Evolutionary conservation across 1,284 basidiomycete genomes (phyloP).

Genomic region (Athelia sp.): DNA sequence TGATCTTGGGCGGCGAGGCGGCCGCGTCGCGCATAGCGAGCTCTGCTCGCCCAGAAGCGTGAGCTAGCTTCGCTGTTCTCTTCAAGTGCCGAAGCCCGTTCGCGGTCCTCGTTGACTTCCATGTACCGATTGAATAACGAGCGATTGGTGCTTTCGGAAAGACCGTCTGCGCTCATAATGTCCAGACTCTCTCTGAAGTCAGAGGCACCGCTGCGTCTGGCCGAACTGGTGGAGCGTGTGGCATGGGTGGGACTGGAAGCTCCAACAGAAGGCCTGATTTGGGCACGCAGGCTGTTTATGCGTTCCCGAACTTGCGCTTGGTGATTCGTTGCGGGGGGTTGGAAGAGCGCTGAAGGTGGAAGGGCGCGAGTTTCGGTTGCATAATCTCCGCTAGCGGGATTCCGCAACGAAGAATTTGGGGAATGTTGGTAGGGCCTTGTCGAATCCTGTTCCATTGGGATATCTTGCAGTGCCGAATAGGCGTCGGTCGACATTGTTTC

Average conservation of each 20-base stretch:
- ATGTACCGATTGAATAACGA: conserved; percentile 16
- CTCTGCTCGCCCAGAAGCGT: conserved; percentile 1
- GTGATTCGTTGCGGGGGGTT: too few species aligned
- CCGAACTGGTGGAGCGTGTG: not conserved
- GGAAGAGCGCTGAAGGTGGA: too few species aligned
- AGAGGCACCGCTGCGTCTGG: conserved; percentile 3
- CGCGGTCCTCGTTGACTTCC: conserved; percentile 6
- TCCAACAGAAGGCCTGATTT: too few species aligned
- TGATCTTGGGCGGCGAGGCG: not conserved
- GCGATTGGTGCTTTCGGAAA: conserved; percentile 13
- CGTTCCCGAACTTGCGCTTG: too few species aligned
- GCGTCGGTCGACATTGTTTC: not conserved
- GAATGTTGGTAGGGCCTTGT: too few species aligned
- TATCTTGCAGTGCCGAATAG: too few species aligned
- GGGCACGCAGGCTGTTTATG: too few species aligned
- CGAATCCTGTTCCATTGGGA: too few species aligned
- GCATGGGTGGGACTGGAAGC: too few species aligned
- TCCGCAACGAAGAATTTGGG: too few species aligned
- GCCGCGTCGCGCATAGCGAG: not conserved
- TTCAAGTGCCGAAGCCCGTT: conserved; percentile 6
- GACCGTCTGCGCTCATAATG: conserved; percentile 16
- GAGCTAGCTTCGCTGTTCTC: conserved; percentile 7
- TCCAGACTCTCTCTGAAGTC: conserved; percentile 16
- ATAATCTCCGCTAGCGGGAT: too few species aligned
- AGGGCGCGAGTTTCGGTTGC: too few species aligned